A percentile compares a stretch with the other conserved stretches of the same genome.
Conservation (phyloP, 768 basidiomycete genomes). For the Kwoniella sp. region DNA sequence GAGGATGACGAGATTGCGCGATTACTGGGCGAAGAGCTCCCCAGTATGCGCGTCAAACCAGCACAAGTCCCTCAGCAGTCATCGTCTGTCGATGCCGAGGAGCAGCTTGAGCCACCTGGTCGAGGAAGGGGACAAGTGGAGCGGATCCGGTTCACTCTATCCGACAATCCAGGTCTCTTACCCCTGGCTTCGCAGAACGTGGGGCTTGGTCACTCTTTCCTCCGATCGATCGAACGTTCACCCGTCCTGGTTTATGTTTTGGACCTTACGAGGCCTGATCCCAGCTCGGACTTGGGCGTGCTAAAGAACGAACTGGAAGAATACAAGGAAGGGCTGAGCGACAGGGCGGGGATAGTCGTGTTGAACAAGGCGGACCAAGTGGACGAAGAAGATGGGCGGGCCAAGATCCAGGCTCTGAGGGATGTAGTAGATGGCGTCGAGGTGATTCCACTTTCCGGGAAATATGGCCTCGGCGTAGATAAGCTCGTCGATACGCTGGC, state of each 20-base stretch:
- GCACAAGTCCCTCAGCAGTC: slow-evolving; percentile 6
- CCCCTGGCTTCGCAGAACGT: slow-evolving; percentile 80
- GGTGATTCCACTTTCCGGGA: slow-evolving; percentile 81
- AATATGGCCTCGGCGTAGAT: slow-evolving; percentile 77
- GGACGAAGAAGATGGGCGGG: slow-evolving; percentile 57
- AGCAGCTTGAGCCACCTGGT: slow-evolving; percentile 15
- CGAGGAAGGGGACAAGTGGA: slow-evolving; percentile 58
- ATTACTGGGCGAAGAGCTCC: slow-evolving; percentile 34
- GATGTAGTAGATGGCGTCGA: slow-evolving; percentile 60
- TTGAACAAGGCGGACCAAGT: slow-evolving; percentile 95
- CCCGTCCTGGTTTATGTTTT: slow-evolving; percentile 89
- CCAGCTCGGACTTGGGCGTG: slow-evolving; percentile 74
- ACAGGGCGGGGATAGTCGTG: slow-evolving; percentile 75
- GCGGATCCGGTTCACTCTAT: slow-evolving; percentile 85
- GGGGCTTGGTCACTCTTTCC: slow-evolving; percentile 90
- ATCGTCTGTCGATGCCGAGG: too few relatives aligned
- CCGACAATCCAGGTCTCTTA: slow-evolving; percentile 95
- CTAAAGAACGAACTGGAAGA: slow-evolving; percentile 81
- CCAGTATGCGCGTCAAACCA: not conserved
- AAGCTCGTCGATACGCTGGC: slow-evolving; percentile 71
- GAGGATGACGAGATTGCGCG: slow-evolving; percentile 36
- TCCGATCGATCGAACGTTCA: slow-evolving; percentile 89
- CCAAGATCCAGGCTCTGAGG: slow-evolving; percentile 24
- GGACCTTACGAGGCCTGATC: slow-evolving; percentile 73
- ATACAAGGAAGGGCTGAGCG: slow-evolving; percentile 72